Conservation (phyloP, 2,329 filamentous ascomycete species). For the Colletotrichum simmondsii region DNA sequence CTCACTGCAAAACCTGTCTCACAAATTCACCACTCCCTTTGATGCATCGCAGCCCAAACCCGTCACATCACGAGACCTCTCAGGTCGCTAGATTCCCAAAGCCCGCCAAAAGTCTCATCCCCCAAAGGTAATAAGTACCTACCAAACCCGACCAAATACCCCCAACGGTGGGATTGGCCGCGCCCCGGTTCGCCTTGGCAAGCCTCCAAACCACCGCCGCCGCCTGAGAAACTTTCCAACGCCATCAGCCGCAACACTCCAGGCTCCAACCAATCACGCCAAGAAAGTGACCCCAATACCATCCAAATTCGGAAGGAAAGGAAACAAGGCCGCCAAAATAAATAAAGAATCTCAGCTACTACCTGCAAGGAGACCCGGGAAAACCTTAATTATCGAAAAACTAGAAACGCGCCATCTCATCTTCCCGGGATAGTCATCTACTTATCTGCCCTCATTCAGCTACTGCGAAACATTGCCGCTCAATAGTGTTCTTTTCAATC, state of each 20-base stretch:
- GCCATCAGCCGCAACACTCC: background rate
- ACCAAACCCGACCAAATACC: background rate
- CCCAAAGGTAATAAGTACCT: no score
- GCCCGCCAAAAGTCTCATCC: background rate
- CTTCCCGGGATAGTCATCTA: no score
- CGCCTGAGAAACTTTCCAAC: background rate
- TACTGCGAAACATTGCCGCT: background rate
- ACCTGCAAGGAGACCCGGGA: background rate
- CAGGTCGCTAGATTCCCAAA: no score
- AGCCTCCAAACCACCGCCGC: background rate
- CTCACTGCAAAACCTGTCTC: background rate
- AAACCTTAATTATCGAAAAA: background rate
- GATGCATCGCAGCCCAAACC: no score
- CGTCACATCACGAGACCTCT: no score
- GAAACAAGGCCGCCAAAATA: no score
- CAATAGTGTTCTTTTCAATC: background rate
- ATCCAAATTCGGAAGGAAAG: slow-evolving; percentile 19
- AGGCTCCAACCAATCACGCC: slow-evolving; percentile 25
- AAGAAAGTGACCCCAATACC: slow-evolving; percentile 2
- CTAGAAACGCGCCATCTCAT: background rate
- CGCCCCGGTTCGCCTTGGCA: background rate
- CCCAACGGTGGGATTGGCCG: background rate
- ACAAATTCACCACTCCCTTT: no score
- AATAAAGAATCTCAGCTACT: background rate
- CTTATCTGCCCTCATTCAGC: background rate